Conservation (phyloP, 2,329 filamentous ascomycete species). For the Cladophialophora chaetospira region DNA sequence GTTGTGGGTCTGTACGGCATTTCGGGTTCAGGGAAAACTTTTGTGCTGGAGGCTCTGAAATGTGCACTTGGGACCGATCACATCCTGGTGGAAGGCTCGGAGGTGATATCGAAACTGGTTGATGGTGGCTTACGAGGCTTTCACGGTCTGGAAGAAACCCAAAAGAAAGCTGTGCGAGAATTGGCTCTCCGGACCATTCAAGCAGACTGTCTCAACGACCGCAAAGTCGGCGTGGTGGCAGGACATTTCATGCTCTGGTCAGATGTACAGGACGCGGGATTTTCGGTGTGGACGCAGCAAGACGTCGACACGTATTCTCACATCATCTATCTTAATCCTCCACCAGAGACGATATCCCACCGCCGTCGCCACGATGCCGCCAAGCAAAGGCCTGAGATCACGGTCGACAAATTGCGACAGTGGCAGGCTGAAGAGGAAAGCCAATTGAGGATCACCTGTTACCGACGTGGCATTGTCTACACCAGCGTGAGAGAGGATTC, state of each 20-base stretch:
- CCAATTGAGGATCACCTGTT: background rate
- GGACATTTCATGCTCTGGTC: conserved; percentile 1
- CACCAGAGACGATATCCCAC: background rate
- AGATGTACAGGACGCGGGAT: background rate
- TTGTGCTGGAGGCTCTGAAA: background rate
- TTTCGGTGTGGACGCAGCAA: conserved; percentile 3
- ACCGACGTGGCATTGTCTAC: background rate
- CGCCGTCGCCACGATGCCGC: background rate
- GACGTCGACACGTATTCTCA: background rate
- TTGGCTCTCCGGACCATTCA: background rate
- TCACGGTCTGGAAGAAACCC: background rate
- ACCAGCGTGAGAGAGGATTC: background rate
- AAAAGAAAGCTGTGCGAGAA: background rate
- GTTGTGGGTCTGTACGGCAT: background rate
- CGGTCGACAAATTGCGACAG: background rate
- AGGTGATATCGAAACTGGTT: background rate
- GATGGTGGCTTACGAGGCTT: background rate
- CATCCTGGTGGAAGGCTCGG: background rate
- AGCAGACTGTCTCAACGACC: conserved; percentile 1
- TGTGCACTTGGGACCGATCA: background rate
- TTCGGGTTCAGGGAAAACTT: background rate
- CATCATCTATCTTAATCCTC: background rate
- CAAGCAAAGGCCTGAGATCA: background rate
- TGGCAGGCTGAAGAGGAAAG: background rate
- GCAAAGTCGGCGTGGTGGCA: background rate